Base-by-base conservation (phyloP, 2,329 filamentous ascomycete genomes). In the Beauveria caledonica region DNA sequence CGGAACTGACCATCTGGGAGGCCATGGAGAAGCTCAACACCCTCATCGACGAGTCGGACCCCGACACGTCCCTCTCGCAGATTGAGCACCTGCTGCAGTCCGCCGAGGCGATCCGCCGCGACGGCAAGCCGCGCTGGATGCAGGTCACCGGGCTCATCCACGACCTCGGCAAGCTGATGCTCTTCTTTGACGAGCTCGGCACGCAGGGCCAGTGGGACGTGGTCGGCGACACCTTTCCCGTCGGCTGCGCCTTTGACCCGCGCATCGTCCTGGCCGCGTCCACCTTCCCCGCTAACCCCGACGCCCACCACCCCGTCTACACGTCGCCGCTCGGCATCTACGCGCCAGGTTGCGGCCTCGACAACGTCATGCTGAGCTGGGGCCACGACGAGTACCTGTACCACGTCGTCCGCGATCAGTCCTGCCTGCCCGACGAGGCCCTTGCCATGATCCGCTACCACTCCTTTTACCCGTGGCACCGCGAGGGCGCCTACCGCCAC, bases 371-470 rank as follows among this genome's bases (percentile, higher is more conserved):
- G 87, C 81, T 96, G 62, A 89, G 85, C 65, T 96, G 92, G 91
- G 92, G 92, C 50, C 89, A 93, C 72, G 89, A 93, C 71, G 89
- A 93, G 77, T 92, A 92, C 74, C 79, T 93, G 51, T 96, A 96
- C 78, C 86, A 91, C 69, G 86, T 96, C 63, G 85, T 89, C 74
- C 92, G 91, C 78, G 87, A 89, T 64, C 91, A 96, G 78, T 87
- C 83, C 53, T 87, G 78, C 0, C 80, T 96, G 48, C 92, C 92
- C 0, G 80, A 82, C 51, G 91, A 96, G 80, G 89, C 88, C 0
- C 81, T 96, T 11, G 92, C 91, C 63, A 96, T 96, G 90, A 94
- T 96, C 72, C 81, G 92, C 60, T 96, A 95, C 76, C 92, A 96
- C 76, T 90, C 86, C 6, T 96, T 96, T 76, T 96, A 96, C 75